Evolutionary conservation across 2,329 filamentous ascomycete species (phyloP).

Genomic region (Phialophora verrucosa): DNA sequence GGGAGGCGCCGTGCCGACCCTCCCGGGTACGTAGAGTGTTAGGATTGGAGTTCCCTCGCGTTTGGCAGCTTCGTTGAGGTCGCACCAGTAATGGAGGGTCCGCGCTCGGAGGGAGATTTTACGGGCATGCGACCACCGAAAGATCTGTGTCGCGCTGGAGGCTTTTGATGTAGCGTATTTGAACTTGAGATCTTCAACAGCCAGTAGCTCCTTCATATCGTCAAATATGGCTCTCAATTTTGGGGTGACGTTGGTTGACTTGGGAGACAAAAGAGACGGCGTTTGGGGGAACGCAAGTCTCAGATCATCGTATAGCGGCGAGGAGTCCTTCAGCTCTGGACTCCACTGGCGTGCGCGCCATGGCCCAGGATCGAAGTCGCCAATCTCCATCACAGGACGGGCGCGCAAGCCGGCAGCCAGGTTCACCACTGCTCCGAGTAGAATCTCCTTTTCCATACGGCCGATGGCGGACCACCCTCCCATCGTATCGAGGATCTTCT

Average conservation of each 20-base stretch:
- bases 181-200: constrained; percentile 15
- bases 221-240: constrained; percentile 4
- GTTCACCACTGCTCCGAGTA: constrained; percentile 9
- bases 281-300: neutral
- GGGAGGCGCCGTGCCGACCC: neutral
- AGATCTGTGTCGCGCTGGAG: neutral
- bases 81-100: constrained; percentile 13
- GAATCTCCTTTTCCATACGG: constrained; percentile 14
- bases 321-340: neutral
- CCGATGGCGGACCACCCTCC: constrained; percentile 12
- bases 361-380: constrained; percentile 14
- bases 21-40: neutral
- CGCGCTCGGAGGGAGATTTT: constrained; percentile 8
- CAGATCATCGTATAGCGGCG: constrained; percentile 1
- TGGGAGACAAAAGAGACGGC: neutral
- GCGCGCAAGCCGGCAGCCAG: constrained; percentile 8
- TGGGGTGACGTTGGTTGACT: constrained; percentile 1
- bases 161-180: constrained; percentile 12
- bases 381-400: constrained; percentile 13
- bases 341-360: constrained; percentile 3
- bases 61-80: constrained; percentile 7
- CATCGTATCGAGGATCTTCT: constrained; percentile 13
- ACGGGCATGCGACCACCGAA: constrained; percentile 20
- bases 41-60: neutral
- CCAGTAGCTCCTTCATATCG: constrained; percentile 11